Base-by-base conservation (phyloP, 768 basidiomycete species). In the Boletus barrowsii region DNA sequence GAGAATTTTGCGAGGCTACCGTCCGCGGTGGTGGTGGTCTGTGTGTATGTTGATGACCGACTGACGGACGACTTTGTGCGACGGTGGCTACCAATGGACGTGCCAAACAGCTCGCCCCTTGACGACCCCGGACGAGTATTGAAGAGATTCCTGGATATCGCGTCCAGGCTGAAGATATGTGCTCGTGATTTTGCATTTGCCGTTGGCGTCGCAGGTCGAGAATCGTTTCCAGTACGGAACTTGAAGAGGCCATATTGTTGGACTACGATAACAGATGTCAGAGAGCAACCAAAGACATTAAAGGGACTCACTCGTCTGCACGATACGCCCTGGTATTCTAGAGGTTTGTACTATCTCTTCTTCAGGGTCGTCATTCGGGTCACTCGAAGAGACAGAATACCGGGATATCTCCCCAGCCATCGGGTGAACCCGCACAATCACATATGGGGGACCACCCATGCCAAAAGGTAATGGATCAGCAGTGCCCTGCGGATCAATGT, bases 161-260 rank as follows among this genome's bases (percentile, higher is more conserved):
- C 88, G 64, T 98, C 94, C 49, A 98, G 77, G 33, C 90, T 86
- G 66, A 96, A 93, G 47, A 93, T 90, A n/a, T 88, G 84, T 3
- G 86, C 89, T 57, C 82, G 76, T 17, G 82, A 77, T 37, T 88
- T 85, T n/a, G 85, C 81, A 43, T 78, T 82, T 1, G 84, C 81
- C 0, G 90, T 90, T 4, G 94, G 95, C 0, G 94, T 98, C 3
- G 86, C 82, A 6, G 95, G 94, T n/a, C 80, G 72, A 22, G 94
- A 86, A 41, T 75, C 86, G 49, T 80, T 83, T 32, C 85, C 86
- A 0, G 92, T 92, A 29, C 81, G 81, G 71, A 95, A 94, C 65
- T 90, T 87, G 74, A 94, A 96, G 49, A 97, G 73, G 15, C 93
- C 92, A 56, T 84, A 93, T 66, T 90, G 90, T 63, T 94, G 89